phyloP scores from a whole-genome alignment of 1,139 yeast genomes.

The Komagataea norvegica region DNA sequence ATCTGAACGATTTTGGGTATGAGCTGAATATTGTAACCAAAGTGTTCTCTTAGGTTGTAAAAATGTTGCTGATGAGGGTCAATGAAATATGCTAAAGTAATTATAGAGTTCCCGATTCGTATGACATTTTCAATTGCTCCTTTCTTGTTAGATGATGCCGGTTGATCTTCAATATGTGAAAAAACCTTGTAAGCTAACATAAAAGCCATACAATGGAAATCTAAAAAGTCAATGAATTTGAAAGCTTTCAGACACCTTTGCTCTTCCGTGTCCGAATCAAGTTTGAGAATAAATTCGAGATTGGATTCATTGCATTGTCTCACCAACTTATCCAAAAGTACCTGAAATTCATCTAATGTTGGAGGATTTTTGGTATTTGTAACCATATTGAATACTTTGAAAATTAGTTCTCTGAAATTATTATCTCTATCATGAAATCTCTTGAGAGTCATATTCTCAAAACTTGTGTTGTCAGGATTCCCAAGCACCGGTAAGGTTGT shows the following conservation, averaged over 20 bases:
- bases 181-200: constrained; percentile 8
- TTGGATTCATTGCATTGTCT: constrained; percentile 3
- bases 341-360: constrained; percentile 4
- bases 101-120: constrained; percentile 6
- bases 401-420: constrained; percentile 2
- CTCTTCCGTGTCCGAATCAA: constrained; percentile 5
- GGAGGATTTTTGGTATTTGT: constrained; percentile 9
- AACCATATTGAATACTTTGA: constrained; percentile 6
- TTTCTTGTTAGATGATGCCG: constrained; percentile 1
- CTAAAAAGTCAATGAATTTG: constrained; percentile 10
- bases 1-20: constrained; percentile 11
- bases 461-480: background rate
- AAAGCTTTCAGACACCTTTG: constrained; percentile 4
- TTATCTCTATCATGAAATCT: constrained; percentile 6
- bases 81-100: constrained; percentile 9
- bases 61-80: constrained; percentile 12
- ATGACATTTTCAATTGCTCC: constrained; percentile 6
- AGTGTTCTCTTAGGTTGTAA: constrained; percentile 9
- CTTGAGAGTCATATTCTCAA: background rate
- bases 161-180: constrained; percentile 4
- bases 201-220: constrained; percentile 9
- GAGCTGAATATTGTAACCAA: constrained; percentile 11
- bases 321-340: constrained; percentile 1
- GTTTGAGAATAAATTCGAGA: constrained; percentile 7
- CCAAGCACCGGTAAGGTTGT: constrained; percentile 3